These are phyloP conservation scores for Angophora floribunda DNA, from an alignment of 345 rosid species.

Conservation along the genomic window DNA sequence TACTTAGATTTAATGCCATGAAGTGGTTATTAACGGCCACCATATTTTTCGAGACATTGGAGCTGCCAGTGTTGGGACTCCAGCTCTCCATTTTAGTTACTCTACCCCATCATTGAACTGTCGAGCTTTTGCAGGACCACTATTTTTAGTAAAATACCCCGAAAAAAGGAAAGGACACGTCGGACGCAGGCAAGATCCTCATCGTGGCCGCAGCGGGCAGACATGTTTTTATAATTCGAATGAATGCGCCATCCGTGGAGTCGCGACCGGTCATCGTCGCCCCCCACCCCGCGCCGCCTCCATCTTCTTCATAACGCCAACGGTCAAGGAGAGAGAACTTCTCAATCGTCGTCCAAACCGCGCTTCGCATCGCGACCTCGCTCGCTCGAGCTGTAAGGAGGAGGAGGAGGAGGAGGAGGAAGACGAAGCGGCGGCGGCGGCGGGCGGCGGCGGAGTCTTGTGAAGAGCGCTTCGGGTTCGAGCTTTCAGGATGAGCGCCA, in stretches of 20 bases:
- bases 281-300: neutral
- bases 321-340: neutral
- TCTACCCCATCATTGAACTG: too few species aligned
- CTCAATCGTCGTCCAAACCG: too few species aligned
- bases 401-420: neutral
- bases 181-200: neutral
- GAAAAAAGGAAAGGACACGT: neutral
- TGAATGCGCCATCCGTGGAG: neutral
- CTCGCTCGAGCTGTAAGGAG: neutral
- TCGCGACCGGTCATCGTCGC: neutral
- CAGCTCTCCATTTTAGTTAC: too few species aligned
- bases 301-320: neutral
- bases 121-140: too few species aligned
- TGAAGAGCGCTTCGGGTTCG: neutral
- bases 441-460: neutral
- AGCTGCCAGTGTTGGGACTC: too few species aligned
- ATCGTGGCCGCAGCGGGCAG: neutral
- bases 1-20: too few species aligned
- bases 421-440: neutral
- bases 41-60: too few species aligned
- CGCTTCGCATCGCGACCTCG: too few species aligned
- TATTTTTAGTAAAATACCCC: neutral
- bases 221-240: neutral
- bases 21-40: too few species aligned
- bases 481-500: conserved; percentile 25